Evolutionary conservation across 768 basidiomycete genomes (phyloP).

Genomic region (Hypholoma sublateritium): DNA sequence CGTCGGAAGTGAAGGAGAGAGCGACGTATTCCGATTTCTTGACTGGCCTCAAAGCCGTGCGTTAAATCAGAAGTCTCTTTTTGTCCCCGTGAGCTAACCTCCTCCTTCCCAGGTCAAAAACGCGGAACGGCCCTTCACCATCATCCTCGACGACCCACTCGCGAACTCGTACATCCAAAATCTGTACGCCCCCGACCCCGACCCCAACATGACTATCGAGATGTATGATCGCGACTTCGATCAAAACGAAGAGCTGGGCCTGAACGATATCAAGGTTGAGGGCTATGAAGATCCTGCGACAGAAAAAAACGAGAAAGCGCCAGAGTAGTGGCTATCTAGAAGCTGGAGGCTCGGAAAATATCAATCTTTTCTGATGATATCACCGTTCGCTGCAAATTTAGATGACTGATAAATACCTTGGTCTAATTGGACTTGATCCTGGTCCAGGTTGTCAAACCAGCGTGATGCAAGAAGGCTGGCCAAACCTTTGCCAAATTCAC

Average conservation of each 20-base stretch:
- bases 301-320: neutral
- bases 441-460: too few species aligned
- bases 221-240: slow-evolving; percentile 82
- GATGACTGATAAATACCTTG: too few species aligned
- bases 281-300: slow-evolving; percentile 49
- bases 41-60: slow-evolving; percentile 67
- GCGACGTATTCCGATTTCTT: slow-evolving; percentile 77
- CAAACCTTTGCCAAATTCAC: too few species aligned
- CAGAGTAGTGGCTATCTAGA: neutral
- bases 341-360: too few species aligned
- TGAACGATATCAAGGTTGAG: slow-evolving; percentile 89
- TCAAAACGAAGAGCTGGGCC: slow-evolving; percentile 92
- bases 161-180: slow-evolving; percentile 97
- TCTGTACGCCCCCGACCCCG: slow-evolving; percentile 94
- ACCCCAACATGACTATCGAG: slow-evolving; percentile 89
- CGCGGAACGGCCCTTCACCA: slow-evolving; percentile 78
- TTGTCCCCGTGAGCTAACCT: slow-evolving; percentile 2
- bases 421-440: too few species aligned
- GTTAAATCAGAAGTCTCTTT: neutral
- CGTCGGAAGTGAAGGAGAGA: slow-evolving; percentile 45
- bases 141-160: slow-evolving; percentile 94
- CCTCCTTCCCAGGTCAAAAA: slow-evolving; percentile 60
- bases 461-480: too few species aligned
- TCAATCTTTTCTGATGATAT: too few species aligned
- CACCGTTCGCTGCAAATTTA: too few species aligned